These are phyloP conservation scores for Microbotryum saponariae DNA, from an alignment of 1,284 basidiomycete species.

Conservation along the genomic window DNA sequence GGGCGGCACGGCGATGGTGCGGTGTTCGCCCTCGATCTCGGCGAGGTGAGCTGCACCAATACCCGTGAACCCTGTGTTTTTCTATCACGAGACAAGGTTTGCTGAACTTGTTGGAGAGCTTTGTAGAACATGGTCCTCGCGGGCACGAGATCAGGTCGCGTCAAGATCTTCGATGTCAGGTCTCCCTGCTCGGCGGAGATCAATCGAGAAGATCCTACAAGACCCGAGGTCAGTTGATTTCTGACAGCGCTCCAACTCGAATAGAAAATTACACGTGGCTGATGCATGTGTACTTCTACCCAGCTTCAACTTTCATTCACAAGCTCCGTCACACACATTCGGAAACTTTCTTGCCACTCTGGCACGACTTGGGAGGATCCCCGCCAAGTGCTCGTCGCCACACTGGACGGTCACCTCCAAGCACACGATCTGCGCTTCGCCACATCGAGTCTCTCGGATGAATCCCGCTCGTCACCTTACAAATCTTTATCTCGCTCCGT, in stretches of 20 bases:
- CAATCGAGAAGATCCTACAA: background rate
- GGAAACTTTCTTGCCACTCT: background rate
- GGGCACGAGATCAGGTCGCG: conserved; percentile 16
- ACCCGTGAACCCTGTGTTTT: background rate
- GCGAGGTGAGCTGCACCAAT: conserved; percentile 11
- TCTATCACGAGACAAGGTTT: background rate
- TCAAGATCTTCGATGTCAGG: conserved; percentile 22
- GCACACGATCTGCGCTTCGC: conserved; percentile 20
- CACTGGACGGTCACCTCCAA: conserved; percentile 5
- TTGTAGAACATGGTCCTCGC: conserved; percentile 23
- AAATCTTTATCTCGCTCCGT: background rate
- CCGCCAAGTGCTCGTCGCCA: conserved; percentile 7
- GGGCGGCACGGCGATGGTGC: conserved; percentile 24
- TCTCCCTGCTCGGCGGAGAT: background rate
- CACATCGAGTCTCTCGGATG: background rate
- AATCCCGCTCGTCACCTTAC: background rate
- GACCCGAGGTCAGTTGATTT: conserved; percentile 12
- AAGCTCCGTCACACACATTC: conserved; percentile 15
- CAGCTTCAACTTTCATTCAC: conserved; percentile 10
- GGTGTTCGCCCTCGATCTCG: conserved; percentile 28
- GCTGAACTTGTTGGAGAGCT: background rate
- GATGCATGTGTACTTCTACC: background rate
- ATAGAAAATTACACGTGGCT: background rate
- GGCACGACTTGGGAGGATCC: conserved; percentile 1
- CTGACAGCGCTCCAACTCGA: background rate